phyloP scores from a whole-genome alignment of 768 basidiomycete genomes.

The Kwoniella sp. region DNA sequence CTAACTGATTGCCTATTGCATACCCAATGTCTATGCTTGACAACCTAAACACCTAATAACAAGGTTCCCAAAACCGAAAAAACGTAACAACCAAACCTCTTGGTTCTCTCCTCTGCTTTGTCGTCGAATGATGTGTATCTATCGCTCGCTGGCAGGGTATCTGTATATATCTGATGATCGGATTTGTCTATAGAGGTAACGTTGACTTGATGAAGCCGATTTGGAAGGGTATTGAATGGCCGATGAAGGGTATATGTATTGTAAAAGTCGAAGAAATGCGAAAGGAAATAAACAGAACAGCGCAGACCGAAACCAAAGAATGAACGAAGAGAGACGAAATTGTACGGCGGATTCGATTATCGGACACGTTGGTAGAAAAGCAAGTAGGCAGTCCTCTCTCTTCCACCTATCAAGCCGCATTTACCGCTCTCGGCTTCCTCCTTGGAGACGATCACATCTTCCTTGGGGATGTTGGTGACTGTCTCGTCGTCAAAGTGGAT shows the following conservation, averaged over 20 bases:
- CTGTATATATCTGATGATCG: too few relatives aligned
- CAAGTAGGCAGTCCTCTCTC: constrained; percentile 78
- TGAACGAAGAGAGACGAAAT: not conserved
- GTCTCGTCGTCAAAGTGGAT: constrained; percentile 91
- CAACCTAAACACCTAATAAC: too few relatives aligned
- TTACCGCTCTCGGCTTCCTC: constrained; percentile 67
- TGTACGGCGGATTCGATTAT: not conserved
- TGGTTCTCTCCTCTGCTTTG: too few relatives aligned
- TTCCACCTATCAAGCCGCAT: constrained; percentile 55
- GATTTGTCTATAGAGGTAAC: too few relatives aligned
- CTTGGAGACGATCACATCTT: constrained; percentile 58
- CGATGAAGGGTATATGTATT: not conserved
- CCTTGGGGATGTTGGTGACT: constrained; percentile 69
- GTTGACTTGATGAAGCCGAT: not conserved
- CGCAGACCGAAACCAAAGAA: not conserved
- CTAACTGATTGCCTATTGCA: too few relatives aligned
- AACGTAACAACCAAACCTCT: too few relatives aligned
- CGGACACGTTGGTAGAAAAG: constrained; percentile 74
- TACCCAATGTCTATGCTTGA: too few relatives aligned
- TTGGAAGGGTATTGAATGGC: not conserved
- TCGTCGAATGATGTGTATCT: too few relatives aligned
- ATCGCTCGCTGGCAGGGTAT: too few relatives aligned
- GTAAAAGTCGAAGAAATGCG: not conserved
- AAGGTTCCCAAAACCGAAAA: too few relatives aligned
- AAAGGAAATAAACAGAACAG: not conserved